phyloP scores from a whole-genome alignment of 176 grass and related monocot species.

The Ananas comosus region DNA sequence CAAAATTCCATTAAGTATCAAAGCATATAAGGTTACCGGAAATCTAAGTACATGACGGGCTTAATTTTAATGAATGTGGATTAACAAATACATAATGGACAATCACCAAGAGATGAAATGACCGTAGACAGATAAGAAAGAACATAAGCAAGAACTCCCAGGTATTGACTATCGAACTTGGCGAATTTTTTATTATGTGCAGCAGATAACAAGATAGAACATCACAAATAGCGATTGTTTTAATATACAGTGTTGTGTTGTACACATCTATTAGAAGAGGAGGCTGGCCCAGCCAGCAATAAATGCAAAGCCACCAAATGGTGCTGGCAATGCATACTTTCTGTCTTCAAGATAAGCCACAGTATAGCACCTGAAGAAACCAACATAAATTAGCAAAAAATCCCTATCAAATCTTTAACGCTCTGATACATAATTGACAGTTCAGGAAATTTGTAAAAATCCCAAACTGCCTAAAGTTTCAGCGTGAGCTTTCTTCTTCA shows the following conservation, averaged over 20 bases:
- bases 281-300: constrained; percentile 83
- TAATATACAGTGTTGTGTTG: background rate
- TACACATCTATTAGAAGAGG: constrained; percentile 45
- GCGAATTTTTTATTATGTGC: background rate
- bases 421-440: background rate
- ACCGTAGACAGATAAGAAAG: too few relatives aligned
- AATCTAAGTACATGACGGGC: too few relatives aligned
- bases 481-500: too few relatives aligned
- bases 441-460: background rate
- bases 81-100: too few relatives aligned
- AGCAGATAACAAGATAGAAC: background rate
- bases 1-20: too few relatives aligned
- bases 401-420: background rate
- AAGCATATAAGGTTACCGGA: too few relatives aligned
- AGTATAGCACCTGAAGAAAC: constrained; percentile 61
- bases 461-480: too few relatives aligned
- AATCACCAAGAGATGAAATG: too few relatives aligned
- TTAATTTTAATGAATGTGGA: too few relatives aligned
- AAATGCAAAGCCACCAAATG: constrained; percentile 81
- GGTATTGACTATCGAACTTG: too few relatives aligned
- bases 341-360: constrained; percentile 84
- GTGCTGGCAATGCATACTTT: constrained; percentile 56
- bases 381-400: background rate
- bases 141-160: too few relatives aligned
- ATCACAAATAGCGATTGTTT: background rate